Percentiles rank a stretch among this genome's conserved stretches.
Conservation (phyloP, 2,329 filamentous ascomycete species). For the Cordyceps cateniannulata region DNA sequence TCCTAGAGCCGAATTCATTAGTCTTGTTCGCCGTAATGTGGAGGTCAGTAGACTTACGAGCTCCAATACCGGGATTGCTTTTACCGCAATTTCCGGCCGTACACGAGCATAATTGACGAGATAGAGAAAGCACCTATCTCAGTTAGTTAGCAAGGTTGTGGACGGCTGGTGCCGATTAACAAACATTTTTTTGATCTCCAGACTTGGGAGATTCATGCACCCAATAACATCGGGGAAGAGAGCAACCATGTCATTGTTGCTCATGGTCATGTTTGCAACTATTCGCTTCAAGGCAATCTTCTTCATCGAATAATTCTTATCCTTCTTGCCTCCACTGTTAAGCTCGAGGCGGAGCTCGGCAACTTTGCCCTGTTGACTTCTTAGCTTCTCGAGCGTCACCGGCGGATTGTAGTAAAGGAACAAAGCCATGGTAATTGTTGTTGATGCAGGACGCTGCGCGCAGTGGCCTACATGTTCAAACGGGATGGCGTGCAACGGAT, state of each 20-base stretch:
- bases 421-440: conserved; percentile 30
- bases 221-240: conserved; percentile 91
- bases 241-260: conserved; percentile 99
- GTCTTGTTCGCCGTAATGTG: not conserved
- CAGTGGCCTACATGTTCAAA: not conserved
- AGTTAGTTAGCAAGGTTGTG: conserved; percentile 13
- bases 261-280: conserved; percentile 99
- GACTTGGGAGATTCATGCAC: conserved; percentile 88
- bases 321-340: conserved; percentile 90
- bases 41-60: conserved; percentile 46
- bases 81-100: conserved; percentile 89
- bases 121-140: conserved; percentile 88
- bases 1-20: conserved; percentile 50
- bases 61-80: conserved; percentile 82
- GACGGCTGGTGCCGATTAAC: conserved; percentile 21
- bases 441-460: not conserved
- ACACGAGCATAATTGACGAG: conserved; percentile 94
- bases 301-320: conserved; percentile 91
- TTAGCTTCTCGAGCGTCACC: conserved; percentile 42
- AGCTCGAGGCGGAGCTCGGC: conserved; percentile 93
- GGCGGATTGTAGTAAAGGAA: conserved; percentile 49
- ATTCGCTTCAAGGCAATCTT: conserved; percentile 99
- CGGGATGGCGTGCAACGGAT: not conserved
- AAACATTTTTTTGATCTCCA: conserved; percentile 99
- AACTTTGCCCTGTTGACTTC: conserved; percentile 84